Evolutionary conservation across 1,139 yeast species (phyloP), one percentile per base, ranked within the genome.

Genomic region (Candida anutae): DNA sequence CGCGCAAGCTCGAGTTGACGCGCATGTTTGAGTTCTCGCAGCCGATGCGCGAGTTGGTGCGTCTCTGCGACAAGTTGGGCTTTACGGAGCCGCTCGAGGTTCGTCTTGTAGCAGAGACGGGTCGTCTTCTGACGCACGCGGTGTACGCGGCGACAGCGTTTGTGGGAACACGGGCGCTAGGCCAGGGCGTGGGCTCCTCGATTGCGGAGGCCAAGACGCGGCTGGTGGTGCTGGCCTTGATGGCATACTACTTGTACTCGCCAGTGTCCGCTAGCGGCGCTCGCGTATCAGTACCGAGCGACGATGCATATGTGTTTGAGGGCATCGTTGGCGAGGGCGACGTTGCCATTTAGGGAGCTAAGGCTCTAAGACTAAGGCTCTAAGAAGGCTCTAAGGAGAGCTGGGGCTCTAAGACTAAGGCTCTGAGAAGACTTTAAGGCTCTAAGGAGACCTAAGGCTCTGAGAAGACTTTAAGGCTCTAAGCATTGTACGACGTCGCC

Each of bases 181-280:
- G 97, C 29, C 97, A 90, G 58, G 96, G 96, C 25, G 87, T 82
- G 45, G 99, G 97, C 27, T 67, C 93, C n/a, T 82, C 94, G 25
- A 63, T 90, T 43, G 74, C 71, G 40, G 98, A 90, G 58, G 96
- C 97, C 24, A 83, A 87, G 55, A 82, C 87, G 21, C 75, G 95
- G 53, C 93, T 96, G 17, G 84, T 87, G 28, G 93, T 87, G 26
- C 82, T 82, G 54, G 90, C 97, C 16, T 73, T 90, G 51, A 77
- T 87, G 69, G 74, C 84, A 34, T 90, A 94, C 78, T 90, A 90
- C 59, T 71, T 93, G 48, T 90, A 88, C 56, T 74, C 82, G 37
- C 97, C 97, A 13, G 57, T 80, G 27, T 64, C 69, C 35, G 43
- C 45, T 25, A 52, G 54, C 16, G 71, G 71, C 27, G 43, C 47